These are phyloP conservation scores for Trichaptum fuscoviolaceum DNA, from an alignment of 768 basidiomycete genomes.

Conservation along the genomic window DNA sequence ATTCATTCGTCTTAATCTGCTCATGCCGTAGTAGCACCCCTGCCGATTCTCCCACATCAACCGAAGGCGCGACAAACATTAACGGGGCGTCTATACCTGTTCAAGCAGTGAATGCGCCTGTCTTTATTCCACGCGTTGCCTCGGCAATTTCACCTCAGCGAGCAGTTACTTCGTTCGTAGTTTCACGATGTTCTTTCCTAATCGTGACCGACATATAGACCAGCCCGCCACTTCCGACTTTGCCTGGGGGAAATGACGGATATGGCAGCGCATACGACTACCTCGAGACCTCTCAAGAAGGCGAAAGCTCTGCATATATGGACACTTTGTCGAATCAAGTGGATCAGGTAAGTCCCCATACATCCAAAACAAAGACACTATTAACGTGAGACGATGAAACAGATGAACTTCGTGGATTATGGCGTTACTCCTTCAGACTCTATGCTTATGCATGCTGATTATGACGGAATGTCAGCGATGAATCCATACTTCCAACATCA, in stretches of 20 bases:
- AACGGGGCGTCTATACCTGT: conserved; percentile 36
- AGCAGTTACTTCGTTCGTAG: not conserved
- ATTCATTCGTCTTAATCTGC: not conserved
- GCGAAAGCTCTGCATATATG: not conserved
- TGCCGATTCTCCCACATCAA: conserved; percentile 40
- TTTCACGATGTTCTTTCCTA: not conserved
- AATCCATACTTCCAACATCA: conserved; percentile 35
- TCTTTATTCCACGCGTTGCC: conserved; percentile 70
- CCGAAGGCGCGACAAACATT: conserved; percentile 13
- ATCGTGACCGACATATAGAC: not conserved
- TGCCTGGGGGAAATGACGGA: not conserved
- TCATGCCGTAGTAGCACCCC: conserved; percentile 25
- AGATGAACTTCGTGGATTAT: conserved; percentile 4
- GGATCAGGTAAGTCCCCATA: not conserved
- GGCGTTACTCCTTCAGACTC: not conserved
- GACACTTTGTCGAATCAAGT: not conserved
- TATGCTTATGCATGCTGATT: conserved; percentile 5
- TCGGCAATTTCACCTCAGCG: conserved; percentile 18
- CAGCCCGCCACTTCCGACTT: not conserved
- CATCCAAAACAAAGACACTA: not conserved
- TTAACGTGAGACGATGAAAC: not conserved
- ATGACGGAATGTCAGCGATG: conserved; percentile 8
- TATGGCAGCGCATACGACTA: not conserved
- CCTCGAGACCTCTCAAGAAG: not conserved
- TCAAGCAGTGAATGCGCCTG: conserved; percentile 75